Conservation (phyloP, 192 early-diverging fungal genomes). For the Rhizophagus prolifer region DNA sequence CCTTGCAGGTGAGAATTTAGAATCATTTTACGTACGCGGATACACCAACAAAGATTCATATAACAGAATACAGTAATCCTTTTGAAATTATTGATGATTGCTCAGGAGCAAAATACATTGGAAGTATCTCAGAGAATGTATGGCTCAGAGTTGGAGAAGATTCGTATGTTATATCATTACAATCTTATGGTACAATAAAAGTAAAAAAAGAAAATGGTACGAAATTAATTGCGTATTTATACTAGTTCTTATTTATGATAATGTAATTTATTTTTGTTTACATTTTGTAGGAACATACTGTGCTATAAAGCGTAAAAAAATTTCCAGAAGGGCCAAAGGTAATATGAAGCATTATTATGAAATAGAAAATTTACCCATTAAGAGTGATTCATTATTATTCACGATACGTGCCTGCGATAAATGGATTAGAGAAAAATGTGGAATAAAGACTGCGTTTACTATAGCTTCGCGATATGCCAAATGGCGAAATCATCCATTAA, state of each 20-base stretch:
- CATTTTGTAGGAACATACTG: constrained; percentile 29
- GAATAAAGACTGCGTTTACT: constrained; percentile 20
- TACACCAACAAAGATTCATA: constrained; percentile 33
- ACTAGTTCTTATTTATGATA: no score
- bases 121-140: constrained; percentile 32
- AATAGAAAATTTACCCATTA: constrained; percentile 32
- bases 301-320: constrained; percentile 15
- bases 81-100: constrained; percentile 46
- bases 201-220: constrained; percentile 34
- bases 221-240: background rate
- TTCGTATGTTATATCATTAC: constrained; percentile 36
- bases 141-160: constrained; percentile 50
- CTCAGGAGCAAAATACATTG: constrained; percentile 32
- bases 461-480: constrained; percentile 44
- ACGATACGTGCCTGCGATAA: constrained; percentile 69
- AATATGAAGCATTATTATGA: no score
- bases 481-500: constrained; percentile 58
- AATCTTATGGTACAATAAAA: constrained; percentile 31
- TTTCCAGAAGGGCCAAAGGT: background rate
- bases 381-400: constrained; percentile 49
- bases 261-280: background rate
- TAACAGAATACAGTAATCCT: constrained; percentile 53
- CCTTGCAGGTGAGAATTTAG: constrained; percentile 28
- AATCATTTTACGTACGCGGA: constrained; percentile 22
- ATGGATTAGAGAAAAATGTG: constrained; percentile 38